Evolutionary conservation across 768 basidiomycete species (phyloP), one percentile per base, ranked within the genome.

Genomic region (Phaeotremella fagi): DNA sequence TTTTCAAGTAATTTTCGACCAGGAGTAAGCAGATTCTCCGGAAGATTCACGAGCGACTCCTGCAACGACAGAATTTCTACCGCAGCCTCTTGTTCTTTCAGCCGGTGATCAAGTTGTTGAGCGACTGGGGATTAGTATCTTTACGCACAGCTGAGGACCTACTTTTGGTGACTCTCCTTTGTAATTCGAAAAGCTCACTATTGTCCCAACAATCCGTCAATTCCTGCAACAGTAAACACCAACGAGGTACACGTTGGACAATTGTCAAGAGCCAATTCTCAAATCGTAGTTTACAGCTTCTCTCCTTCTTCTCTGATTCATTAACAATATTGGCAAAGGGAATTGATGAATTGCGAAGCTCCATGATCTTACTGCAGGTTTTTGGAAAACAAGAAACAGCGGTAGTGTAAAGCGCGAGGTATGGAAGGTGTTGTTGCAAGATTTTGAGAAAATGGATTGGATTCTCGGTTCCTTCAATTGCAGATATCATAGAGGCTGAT

Each of bases 231-330:
- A 92, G 77, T 11, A 92, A 79, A 6, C 90, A 79, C 68, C 91
- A 91, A 51, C 90, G 80, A 3, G 90, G 90, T 71, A 88, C 90
- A 50, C 89, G 81, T 72, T 92, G 89, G 5, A 92, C 85, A 44
- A 89, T 83, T 2, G 87, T 87, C 49, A 92, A 78, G 9, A 92
- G 80, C 84, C 89, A 92, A 66, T 90, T 87, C 6, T 85, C 79
- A 26, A 92, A 77, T 63, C 84, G 84, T 45, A 92, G 79, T 68
- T 82, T 85, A 29, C 82, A 83, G 64, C 87, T 89, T 7, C 79
- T 77, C 1, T 82, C 82, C 58, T 89, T 82, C 3, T 79, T 76
- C 68, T 91, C 88, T 63, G 84, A 84, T 18, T 74, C 75, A 4
- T 77, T 74, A 18, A 91, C 70, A 71, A 88, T 76, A 53, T 0